Evolutionary conservation across 2,329 filamentous ascomycete species (phyloP), one percentile per base, ranked within the genome.

Genomic region (Teratosphaeriaceae sp.): DNA sequence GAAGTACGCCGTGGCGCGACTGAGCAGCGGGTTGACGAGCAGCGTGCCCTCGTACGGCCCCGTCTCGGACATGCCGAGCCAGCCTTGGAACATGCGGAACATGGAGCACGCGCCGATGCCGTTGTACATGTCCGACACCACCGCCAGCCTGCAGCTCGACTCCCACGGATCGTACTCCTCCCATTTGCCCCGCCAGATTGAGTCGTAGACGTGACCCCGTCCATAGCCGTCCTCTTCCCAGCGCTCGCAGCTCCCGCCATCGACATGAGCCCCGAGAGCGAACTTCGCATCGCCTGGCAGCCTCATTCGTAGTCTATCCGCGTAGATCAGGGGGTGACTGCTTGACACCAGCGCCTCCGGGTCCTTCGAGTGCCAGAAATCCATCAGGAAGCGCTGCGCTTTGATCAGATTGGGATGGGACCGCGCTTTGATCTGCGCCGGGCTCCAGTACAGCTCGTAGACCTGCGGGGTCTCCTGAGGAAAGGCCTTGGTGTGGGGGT

Each of bases 71-170:
- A 96, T 82, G 46, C 77, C 78, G 40, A 96, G 65, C 89, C 89
- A 96, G 15, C 88, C 89, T 65, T 96, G 89, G 63, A 86, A 90
- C 74, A 88, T 84, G 29, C 90, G 77, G 65, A 95, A 88, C 71
- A 88, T 87, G 35, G 76, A 83, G 65, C 87, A 94, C 1, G 85
- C 81, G 0, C 89, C 88, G 0, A 88, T 74, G 0, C 88, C 87
- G 39, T 86, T 74, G 61, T 96, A 92, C 24, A 89, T 67, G 62
- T 95, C 83, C 47, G 78, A 81, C 2, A 79, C 75, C 2, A 84
- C 86, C 0, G 68, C 64, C 0, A 90, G 71, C 3, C 89, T 76
- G 5, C 77, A 75, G 49, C 76, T 79, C 0, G 80, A 80, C 55
- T 95, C 87, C 78, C 84, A 96, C 0, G 88, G 79, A 56, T 96